These are phyloP conservation scores for Colletotrichum sp. DNA, from an alignment of 2,329 filamentous ascomycete genomes.

Conservation along the genomic window DNA sequence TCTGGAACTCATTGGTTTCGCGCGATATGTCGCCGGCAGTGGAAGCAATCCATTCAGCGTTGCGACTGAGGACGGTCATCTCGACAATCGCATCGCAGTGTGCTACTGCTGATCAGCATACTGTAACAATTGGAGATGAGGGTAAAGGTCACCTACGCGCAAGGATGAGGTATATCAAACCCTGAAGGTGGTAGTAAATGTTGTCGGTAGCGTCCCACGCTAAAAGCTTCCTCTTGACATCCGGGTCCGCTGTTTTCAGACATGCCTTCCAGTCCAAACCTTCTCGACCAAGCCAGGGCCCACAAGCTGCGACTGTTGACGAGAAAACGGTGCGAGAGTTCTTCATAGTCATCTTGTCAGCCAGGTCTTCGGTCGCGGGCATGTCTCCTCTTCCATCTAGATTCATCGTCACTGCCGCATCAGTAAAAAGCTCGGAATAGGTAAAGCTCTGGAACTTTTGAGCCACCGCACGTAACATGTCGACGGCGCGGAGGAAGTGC, in stretches of 20 bases:
- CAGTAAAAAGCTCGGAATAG: neutral
- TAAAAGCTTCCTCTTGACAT: neutral
- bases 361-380: neutral
- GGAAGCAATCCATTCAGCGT: neutral
- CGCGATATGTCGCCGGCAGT: neutral
- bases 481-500: constrained; percentile 13
- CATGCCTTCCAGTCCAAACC: neutral
- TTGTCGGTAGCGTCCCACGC: constrained; percentile 13
- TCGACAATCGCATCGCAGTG: constrained; percentile 14
- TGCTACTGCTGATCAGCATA: neutral
- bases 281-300: neutral
- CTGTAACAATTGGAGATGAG: neutral
- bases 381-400: neutral
- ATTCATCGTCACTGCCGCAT: neutral
- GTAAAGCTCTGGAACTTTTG: constrained; percentile 6
- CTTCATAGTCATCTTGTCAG: neutral
- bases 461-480: neutral
- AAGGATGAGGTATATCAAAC: neutral
- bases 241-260: neutral
- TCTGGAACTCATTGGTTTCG: neutral
- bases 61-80: constrained; percentile 13
- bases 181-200: constrained; percentile 13
- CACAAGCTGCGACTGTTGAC: neutral
- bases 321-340: neutral
- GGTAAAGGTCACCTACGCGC: neutral